Conservation (phyloP, 345 rosid species). For the Hibiscus trionum region DNA sequence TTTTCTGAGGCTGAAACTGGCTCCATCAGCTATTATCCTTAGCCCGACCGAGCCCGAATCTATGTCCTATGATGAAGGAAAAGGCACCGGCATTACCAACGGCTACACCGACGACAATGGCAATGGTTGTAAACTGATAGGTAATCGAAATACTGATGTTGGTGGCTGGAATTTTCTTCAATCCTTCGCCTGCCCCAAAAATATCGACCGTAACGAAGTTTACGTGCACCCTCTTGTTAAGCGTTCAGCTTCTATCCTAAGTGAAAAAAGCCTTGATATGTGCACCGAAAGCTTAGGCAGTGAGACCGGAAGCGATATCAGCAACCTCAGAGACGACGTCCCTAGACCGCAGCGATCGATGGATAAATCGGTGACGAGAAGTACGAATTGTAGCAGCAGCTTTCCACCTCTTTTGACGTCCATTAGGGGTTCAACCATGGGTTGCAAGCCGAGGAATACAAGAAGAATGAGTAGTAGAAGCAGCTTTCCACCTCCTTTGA, state of each 20-base stretch:
- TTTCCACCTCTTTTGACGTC: background rate
- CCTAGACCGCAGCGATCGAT: background rate
- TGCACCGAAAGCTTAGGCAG: slow-evolving; percentile 87
- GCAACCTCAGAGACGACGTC: slow-evolving; percentile 24
- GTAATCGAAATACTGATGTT: slow-evolving; percentile 1
- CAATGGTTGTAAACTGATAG: slow-evolving; percentile 1
- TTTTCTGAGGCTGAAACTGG: slow-evolving; percentile 31
- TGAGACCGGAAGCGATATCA: slow-evolving; percentile 55
- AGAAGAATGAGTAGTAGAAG: background rate
- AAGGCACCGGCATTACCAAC: slow-evolving; percentile 10
- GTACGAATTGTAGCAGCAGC: background rate
- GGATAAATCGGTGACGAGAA: background rate
- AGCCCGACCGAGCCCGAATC: slow-evolving; percentile 3
- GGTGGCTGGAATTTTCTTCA: slow-evolving; percentile 62
- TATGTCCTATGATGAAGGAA: slow-evolving; percentile 10
- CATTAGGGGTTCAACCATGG: background rate
- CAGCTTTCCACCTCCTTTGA: slow-evolving; percentile 76
- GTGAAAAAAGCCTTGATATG: slow-evolving; percentile 63
- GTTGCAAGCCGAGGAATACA: background rate
- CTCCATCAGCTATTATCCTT: slow-evolving; percentile 20
- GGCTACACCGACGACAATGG: background rate
- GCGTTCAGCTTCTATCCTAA: slow-evolving; percentile 38
- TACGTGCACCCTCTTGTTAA: slow-evolving; percentile 54
- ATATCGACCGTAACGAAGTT: slow-evolving; percentile 10
- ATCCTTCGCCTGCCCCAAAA: slow-evolving; percentile 22